These are phyloP conservation scores for Ajuga chamaepitys DNA, from an alignment of 257 asterid genomes.

Conservation along the genomic window DNA sequence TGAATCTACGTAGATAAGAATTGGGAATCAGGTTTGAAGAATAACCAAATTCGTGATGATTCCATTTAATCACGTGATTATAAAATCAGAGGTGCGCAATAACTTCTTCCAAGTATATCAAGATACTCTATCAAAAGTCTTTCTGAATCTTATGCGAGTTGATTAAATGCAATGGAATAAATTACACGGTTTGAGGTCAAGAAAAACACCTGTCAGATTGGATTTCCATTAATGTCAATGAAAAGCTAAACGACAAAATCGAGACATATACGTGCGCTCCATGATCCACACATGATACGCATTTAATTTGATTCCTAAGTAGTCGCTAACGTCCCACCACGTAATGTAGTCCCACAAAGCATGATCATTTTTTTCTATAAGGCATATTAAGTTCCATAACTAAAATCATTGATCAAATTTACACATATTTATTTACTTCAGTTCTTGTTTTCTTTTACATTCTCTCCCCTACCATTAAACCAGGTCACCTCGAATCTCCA, in stretches of 20 bases:
- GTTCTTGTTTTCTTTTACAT: background rate
- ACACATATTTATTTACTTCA: background rate
- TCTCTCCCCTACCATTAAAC: no score
- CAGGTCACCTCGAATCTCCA: conserved; percentile 5
- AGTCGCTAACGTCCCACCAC: background rate
- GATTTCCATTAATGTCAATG: background rate
- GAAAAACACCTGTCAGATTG: background rate
- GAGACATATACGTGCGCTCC: background rate
- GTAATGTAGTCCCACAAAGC: background rate
- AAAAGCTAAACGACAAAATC: background rate
- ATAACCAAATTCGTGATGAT: conserved; percentile 1
- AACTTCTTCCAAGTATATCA: background rate
- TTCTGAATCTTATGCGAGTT: background rate
- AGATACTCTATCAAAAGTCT: background rate
- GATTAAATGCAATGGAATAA: background rate
- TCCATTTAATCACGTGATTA: background rate
- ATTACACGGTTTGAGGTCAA: background rate
- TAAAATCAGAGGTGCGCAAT: background rate
- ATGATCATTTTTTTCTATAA: background rate
- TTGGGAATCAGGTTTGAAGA: background rate
- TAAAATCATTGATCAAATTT: background rate
- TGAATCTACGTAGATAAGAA: background rate
- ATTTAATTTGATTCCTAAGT: background rate
- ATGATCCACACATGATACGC: background rate
- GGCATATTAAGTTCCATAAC: background rate